phyloP scores from a whole-genome alignment of 1,284 basidiomycete species.

The Ceratobasidium sp. region DNA sequence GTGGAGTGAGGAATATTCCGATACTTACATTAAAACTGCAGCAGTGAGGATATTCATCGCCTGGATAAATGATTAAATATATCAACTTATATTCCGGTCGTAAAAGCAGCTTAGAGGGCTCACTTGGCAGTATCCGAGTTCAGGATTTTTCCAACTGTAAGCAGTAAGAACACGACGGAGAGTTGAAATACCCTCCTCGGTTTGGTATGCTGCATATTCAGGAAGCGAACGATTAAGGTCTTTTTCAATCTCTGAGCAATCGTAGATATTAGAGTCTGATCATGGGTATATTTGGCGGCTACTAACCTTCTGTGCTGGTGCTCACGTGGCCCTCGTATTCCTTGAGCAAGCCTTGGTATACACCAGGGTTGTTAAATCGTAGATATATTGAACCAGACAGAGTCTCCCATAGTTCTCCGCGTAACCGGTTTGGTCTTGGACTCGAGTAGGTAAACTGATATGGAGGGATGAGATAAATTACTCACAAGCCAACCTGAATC shows the following conservation, averaged over 20 bases:
- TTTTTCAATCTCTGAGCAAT: constrained; percentile 89
- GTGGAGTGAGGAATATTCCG: neutral
- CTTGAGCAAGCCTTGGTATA: constrained; percentile 82
- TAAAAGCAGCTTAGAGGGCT: constrained; percentile 45
- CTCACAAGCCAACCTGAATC: constrained; percentile 88
- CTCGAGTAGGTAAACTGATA: neutral
- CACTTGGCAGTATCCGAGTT: constrained; percentile 87
- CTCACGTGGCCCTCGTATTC: constrained; percentile 84
- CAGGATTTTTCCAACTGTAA: constrained; percentile 97
- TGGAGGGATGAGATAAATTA: neutral
- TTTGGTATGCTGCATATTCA: constrained; percentile 94
- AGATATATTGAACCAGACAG: constrained; percentile 94
- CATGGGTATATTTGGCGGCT: neutral
- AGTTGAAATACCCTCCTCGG: constrained; percentile 83
- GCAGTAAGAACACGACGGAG: constrained; percentile 93
- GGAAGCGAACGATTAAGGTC: constrained; percentile 95
- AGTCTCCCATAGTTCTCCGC: constrained; percentile 99
- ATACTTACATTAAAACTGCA: constrained; percentile 83
- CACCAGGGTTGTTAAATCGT: constrained; percentile 87
- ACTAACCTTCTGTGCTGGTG: constrained; percentile 80
- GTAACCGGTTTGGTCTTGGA: constrained; percentile 79
- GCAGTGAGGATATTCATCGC: constrained; percentile 95
- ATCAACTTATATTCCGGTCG: neutral
- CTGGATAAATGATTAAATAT: constrained; percentile 56
- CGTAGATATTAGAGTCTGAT: too few species aligned